Conservation (phyloP, 2,329 filamentous ascomycete genomes). For the Hypomyces rosellus region DNA sequence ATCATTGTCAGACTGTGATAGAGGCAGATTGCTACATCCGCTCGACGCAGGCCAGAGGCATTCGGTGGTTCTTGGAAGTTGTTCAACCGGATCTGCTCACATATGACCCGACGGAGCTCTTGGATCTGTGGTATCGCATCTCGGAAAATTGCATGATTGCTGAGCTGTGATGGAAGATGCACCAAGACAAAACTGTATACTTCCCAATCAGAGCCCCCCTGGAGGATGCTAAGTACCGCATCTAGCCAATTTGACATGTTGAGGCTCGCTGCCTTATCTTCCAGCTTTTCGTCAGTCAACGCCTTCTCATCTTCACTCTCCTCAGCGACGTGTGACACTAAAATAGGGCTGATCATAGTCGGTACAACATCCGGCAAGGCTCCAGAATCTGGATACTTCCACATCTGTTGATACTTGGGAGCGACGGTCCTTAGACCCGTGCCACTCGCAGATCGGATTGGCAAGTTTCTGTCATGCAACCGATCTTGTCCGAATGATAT, state of each 20-base stretch:
- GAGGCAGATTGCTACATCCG: slow-evolving; percentile 82
- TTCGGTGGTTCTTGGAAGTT: slow-evolving; percentile 75
- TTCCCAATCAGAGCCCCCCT: slow-evolving; percentile 73
- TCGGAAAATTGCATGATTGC: slow-evolving; percentile 80
- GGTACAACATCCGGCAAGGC: slow-evolving; percentile 46
- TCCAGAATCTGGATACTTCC: slow-evolving; percentile 52
- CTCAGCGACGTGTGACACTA: slow-evolving; percentile 34
- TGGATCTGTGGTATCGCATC: slow-evolving; percentile 69
- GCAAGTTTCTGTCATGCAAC: slow-evolving; percentile 34
- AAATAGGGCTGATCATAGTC: slow-evolving; percentile 42
- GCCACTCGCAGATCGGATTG: slow-evolving; percentile 37
- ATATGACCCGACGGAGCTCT: slow-evolving; percentile 67
- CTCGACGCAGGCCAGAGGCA: slow-evolving; percentile 73
- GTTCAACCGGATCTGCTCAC: slow-evolving; percentile 73
- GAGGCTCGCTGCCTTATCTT: slow-evolving; percentile 40
- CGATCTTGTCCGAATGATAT: slow-evolving; percentile 46
- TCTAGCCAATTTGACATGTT: slow-evolving; percentile 69
- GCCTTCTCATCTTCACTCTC: slow-evolving; percentile 10
- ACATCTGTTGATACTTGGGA: slow-evolving; percentile 43
- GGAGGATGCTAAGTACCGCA: slow-evolving; percentile 64
- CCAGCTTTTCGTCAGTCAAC: slow-evolving; percentile 15
- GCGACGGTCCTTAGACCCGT: slow-evolving; percentile 16
- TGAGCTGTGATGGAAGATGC: slow-evolving; percentile 79
- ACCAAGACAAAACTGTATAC: slow-evolving; percentile 85
- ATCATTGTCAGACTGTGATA: slow-evolving; percentile 83